Evolutionary conservation across 2,329 filamentous ascomycete species (phyloP), one percentile per base, ranked within the genome.

Genomic region (Pyricularia pennisetigena): DNA sequence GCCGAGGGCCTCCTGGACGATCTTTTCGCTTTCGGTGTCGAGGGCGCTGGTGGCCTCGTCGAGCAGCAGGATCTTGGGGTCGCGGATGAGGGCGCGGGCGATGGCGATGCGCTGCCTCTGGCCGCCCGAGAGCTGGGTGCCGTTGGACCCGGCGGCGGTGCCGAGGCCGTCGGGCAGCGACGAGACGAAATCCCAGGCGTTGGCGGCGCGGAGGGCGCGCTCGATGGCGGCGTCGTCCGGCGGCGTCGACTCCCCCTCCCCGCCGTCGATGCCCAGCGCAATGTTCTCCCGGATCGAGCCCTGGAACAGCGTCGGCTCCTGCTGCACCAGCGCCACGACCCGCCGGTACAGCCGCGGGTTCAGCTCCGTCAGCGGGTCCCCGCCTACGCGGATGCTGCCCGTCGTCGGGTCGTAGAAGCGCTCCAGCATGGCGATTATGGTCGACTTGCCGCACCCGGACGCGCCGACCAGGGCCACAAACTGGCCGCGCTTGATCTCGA

Each of bases 61-160:
- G 2, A 89, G 75, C 28, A 89, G 82, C 2, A 89, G 77, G 62
- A 89, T 84, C 0, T 78, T 76, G 0, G 86, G 85, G 64, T 85
- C 77, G 57, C 83, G 82, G 64, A 88, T 78, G 68, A 89, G 86
- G 61, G 83, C 84, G 30, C 86, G 80, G 2, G 86, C 86, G 69
- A 89, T 88, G 0, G 85, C 85, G 26, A 87, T 78, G 12, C 84
- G 82, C 74, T 88, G 86, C 28, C 85, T 79, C 72, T 89, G 86
- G 5, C 86, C 86, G 28, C 86, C 86, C 32, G 83, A 86, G 1
- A 88, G 76, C 71, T 86, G 85, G 61, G 85, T 83, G 1, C 86
- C 86, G 29, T 28, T 80, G 71, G 87, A 84, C 3, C 86, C 86
- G 6, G 87, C 84, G 9, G 79, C 76, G 0, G 85, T 86, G 0